Base-by-base conservation (phyloP, 208 protist genomes). In the Trypanosoma mega region DNA sequence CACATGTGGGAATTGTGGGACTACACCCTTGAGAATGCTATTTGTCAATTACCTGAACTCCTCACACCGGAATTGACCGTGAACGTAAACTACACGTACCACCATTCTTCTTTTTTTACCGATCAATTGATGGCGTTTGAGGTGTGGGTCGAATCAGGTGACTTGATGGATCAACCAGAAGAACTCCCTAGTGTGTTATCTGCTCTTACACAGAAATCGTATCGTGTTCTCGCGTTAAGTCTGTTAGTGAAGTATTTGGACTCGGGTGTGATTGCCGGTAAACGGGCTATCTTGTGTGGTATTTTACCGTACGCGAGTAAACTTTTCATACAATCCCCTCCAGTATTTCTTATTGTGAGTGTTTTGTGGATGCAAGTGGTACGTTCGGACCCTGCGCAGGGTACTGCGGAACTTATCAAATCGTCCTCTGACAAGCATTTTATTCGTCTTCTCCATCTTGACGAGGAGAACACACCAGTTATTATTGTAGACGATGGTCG, bases 51-150 rank as follows among this genome's bases (percentile, higher is more conserved):
- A 37, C 93, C 94, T 2, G 68, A 60, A 14, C 63, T 98, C 24
- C 60, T 96, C 4, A 63, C 59, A 9, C 12, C 45, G 3, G 69
- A 80, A 8, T 44, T 74, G 23, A 43, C 63, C 18, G 37, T 69
- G 11, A 70, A 82, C 45, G 46, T 66, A 5, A 74, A 57, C 21
- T 68, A 66, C 52, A 64, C 65, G 24, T 98, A 98, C 69, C 58
- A 94, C 63, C 81, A 69, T 44, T 95, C 80, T 21, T 76, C 84
- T 23, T 99, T 99, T 80, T 99, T 99, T 63, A 72, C 80, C 14
- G 96, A 99, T 36, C 98, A 99, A 74, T 82, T 99, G 18, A 98
- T 94, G 2, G 97, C 97, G n/a, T 99, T 99, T 72, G 95, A 99
- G 70, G 90, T 99, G 21, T 99, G 98, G 98, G 82, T 99, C 20